Evolutionary conservation across 2,329 filamentous ascomycete species (phyloP).

Genomic region (Aspergillus hiratsukae): DNA sequence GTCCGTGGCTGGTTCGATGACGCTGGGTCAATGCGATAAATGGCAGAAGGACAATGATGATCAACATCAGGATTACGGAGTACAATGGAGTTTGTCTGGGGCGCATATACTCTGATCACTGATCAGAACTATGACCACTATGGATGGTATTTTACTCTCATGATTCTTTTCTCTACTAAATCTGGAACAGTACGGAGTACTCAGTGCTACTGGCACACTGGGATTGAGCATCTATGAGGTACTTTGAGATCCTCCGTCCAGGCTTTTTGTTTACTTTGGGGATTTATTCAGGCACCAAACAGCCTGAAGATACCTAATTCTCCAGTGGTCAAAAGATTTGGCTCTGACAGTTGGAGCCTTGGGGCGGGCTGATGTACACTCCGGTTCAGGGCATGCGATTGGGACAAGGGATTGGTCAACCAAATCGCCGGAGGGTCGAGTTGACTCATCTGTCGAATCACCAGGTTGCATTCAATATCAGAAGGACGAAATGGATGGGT

Average conservation of each 20-base stretch:
- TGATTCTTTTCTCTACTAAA: background rate
- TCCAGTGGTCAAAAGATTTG: constrained; percentile 19
- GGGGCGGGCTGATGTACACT: constrained; percentile 28
- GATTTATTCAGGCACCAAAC: background rate
- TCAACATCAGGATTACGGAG: background rate
- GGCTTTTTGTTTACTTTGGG: background rate
- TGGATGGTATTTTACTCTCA: background rate
- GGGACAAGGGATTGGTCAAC: constrained; percentile 20
- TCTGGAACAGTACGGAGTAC: background rate
- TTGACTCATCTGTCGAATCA: constrained; percentile 14
- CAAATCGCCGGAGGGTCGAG: constrained; percentile 7
- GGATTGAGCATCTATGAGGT: background rate
- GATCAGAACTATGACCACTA: background rate
- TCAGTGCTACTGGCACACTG: no score
- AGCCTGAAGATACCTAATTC: constrained; percentile 16
- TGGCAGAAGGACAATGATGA: background rate
- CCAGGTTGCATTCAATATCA: constrained; percentile 5
- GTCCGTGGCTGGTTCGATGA: constrained; percentile 11
- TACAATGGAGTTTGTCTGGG: background rate
- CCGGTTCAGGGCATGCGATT: constrained; percentile 18
- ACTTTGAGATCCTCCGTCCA: no score
- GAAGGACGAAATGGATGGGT: constrained; percentile 2
- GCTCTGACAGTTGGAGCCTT: constrained; percentile 23
- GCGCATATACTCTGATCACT: background rate
- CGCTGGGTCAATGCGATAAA: constrained; percentile 3